Evolutionary conservation across 257 asterid species (phyloP).

Genomic region (Linderniella brevidens): DNA sequence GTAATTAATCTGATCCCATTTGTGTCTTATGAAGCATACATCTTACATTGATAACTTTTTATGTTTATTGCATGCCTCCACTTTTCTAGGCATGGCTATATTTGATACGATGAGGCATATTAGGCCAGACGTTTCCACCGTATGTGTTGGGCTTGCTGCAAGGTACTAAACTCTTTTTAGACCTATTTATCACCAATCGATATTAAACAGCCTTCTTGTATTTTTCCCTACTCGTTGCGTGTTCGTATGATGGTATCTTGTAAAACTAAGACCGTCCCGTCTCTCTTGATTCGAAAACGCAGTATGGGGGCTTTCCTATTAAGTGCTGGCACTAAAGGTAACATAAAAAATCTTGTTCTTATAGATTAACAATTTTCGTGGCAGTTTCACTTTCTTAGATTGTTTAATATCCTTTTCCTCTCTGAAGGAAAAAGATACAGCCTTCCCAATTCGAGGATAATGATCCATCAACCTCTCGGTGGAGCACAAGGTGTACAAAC

Average conservation of each 20-base stretch:
- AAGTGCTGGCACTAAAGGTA: constrained; percentile 90
- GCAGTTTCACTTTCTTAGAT: not conserved
- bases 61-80: not conserved
- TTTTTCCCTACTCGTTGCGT: constrained; percentile 1
- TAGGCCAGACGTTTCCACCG: constrained; percentile 89
- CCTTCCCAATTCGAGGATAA: constrained; percentile 64
- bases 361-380: no score
- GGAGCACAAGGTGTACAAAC: constrained; percentile 78
- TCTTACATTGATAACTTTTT: constrained; percentile 11
- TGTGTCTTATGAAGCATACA: constrained; percentile 1
- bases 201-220: not conserved
- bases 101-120: constrained; percentile 88
- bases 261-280: constrained; percentile 12
- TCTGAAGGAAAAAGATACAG: constrained; percentile 62
- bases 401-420: not conserved
- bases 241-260: no score
- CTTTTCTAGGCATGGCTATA: constrained; percentile 58
- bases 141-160: constrained; percentile 89
- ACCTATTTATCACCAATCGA: not conserved
- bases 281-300: constrained; percentile 11
- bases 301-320: constrained; percentile 94
- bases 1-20: constrained; percentile 18
- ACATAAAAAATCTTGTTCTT: not conserved
- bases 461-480: constrained; percentile 91
- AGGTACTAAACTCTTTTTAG: constrained; percentile 27